Conservation (phyloP, 208 protist species). For the Porcisia deanei region DNA sequence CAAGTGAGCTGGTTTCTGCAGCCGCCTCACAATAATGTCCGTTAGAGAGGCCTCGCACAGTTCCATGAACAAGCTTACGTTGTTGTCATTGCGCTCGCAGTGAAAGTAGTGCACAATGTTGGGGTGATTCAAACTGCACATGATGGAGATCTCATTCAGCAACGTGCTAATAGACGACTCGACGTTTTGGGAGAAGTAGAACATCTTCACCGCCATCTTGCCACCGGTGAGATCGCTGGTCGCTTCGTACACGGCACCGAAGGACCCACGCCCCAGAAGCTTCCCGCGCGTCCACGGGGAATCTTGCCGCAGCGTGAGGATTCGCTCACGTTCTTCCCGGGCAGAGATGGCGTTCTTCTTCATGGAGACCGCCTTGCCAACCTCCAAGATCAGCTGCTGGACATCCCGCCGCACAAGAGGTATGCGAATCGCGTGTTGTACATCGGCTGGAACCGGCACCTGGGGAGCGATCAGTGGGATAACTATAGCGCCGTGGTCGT, state of each 20-base stretch:
- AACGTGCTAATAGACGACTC: conserved; percentile 80
- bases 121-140: conserved; percentile 91
- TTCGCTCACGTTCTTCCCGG: conserved; percentile 82
- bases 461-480: conserved; percentile 64
- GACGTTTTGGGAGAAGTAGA: conserved; percentile 78
- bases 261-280: conserved; percentile 85
- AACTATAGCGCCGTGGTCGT: conserved; percentile 68
- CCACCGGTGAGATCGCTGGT: conserved; percentile 91
- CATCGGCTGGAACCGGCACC: conserved; percentile 44
- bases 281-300: conserved; percentile 91
- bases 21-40: conserved; percentile 70
- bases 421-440: conserved; percentile 71
- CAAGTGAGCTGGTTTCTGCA: conserved; percentile 54
- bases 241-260: conserved; percentile 90
- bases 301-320: conserved; percentile 87
- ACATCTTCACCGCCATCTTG: conserved; percentile 94
- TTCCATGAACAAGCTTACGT: conserved; percentile 93
- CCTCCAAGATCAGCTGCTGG: conserved; percentile 73
- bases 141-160: conserved; percentile 91
- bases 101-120: conserved; percentile 95
- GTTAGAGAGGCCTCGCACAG: conserved; percentile 85
- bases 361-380: conserved; percentile 77
- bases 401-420: conserved; percentile 76
- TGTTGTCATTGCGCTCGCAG: conserved; percentile 85
- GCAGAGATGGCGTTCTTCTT: conserved; percentile 85